Conservation (phyloP, 2,329 filamentous ascomycete genomes). For the Epichloe uncinata region DNA sequence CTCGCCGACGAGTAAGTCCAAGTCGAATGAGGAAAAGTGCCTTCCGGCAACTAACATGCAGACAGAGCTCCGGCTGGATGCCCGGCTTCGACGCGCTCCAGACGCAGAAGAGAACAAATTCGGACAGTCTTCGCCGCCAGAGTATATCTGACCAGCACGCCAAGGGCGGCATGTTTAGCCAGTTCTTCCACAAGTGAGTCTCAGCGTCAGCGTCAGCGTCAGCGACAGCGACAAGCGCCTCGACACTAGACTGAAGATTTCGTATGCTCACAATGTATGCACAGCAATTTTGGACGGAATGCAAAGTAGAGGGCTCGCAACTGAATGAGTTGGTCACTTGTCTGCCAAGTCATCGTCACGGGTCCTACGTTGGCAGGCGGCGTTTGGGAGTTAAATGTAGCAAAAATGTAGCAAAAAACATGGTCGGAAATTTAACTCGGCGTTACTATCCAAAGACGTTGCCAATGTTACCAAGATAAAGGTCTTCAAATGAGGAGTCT, state of each 20-base stretch:
- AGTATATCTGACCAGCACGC: constrained; percentile 41
- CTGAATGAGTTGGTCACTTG: background rate
- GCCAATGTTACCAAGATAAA: too few relatives aligned
- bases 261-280: background rate
- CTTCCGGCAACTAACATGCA: too few relatives aligned
- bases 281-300: constrained; percentile 22
- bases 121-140: constrained; percentile 34
- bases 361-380: background rate
- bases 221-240: background rate
- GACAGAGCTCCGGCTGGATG: constrained; percentile 32
- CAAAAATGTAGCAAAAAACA: background rate
- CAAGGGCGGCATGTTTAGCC: constrained; percentile 35
- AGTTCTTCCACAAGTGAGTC: constrained; percentile 44
- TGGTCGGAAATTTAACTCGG: too few relatives aligned
- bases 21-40: too few relatives aligned
- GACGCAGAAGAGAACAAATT: constrained; percentile 35
- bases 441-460: too few relatives aligned
- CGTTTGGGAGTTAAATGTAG: background rate
- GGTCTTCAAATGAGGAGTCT: fast-evolving
- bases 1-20: constrained; percentile 18
- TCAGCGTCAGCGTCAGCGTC: constrained; percentile 10
- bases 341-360: background rate
- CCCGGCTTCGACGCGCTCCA: constrained; percentile 36
- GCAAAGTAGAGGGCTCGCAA: constrained; percentile 8
- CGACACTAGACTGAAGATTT: background rate